Evolutionary conservation across 2,329 filamentous ascomycete species (phyloP).

Genomic region (Ambrosiella cleistominuta): DNA sequence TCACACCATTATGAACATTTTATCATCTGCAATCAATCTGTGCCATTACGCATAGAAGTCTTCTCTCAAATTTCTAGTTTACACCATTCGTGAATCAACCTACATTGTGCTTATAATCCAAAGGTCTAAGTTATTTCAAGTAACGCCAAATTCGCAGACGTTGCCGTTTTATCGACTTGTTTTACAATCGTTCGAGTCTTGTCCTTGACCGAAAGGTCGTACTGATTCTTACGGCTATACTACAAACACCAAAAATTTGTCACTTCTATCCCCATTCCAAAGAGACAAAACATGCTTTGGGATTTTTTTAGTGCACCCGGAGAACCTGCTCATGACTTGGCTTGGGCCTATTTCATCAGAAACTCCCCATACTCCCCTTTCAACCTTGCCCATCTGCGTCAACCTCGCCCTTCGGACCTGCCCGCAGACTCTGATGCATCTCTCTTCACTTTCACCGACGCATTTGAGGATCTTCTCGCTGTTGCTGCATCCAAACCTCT

Average conservation of each 20-base stretch:
- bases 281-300: conserved; percentile 9
- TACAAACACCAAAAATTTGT: neutral
- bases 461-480: conserved; percentile 39
- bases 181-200: too few species aligned
- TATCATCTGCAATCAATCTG: neutral
- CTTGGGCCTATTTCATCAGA: conserved; percentile 10
- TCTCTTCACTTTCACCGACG: conserved; percentile 35
- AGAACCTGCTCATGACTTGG: conserved; percentile 6
- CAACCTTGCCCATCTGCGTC: conserved; percentile 27
- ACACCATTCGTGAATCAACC: too few species aligned
- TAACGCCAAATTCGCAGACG: too few species aligned
- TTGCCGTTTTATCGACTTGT: too few species aligned
- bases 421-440: conserved; percentile 17
- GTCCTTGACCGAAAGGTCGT: too few species aligned
- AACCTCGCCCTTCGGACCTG: conserved; percentile 29
- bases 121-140: too few species aligned
- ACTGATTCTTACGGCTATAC: neutral
- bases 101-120: too few species aligned
- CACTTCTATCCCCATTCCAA: neutral
- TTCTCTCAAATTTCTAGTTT: neutral
- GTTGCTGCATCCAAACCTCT: conserved; percentile 27
- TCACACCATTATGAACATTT: neutral
- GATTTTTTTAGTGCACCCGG: conserved; percentile 8
- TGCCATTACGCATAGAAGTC: neutral
- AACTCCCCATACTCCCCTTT: conserved; percentile 28